Evolutionary conservation across 768 basidiomycete species (phyloP).

Genomic region (Chalciporus chontae): DNA sequence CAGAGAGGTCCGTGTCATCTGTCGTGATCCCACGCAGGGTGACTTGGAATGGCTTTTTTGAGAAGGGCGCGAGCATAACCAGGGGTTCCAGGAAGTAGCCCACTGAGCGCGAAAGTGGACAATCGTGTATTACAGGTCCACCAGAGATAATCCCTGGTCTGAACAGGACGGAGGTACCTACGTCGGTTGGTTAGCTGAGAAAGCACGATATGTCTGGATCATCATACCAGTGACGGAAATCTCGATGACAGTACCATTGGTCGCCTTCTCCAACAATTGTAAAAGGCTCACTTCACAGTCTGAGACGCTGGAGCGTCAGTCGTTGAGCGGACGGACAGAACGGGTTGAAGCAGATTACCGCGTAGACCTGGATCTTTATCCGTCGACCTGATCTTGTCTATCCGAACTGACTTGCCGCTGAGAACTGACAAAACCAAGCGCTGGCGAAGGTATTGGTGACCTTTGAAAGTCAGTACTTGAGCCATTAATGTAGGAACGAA

Average conservation of each 20-base stretch:
- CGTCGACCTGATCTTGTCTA: constrained; percentile 84
- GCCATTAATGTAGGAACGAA: constrained; percentile 34
- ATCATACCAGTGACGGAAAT: constrained; percentile 88
- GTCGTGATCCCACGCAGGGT: constrained; percentile 90
- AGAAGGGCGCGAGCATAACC: constrained; percentile 87
- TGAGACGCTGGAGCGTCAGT: constrained; percentile 25
- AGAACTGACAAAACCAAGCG: constrained; percentile 87
- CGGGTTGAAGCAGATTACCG: constrained; percentile 38
- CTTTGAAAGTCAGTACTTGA: constrained; percentile 58
- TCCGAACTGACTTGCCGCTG: constrained; percentile 78
- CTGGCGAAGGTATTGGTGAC: constrained; percentile 79
- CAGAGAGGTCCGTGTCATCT: constrained; percentile 89
- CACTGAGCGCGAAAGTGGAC: constrained; percentile 81
- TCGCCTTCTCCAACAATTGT: constrained; percentile 82
- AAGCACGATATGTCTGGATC: neutral
- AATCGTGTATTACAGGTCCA: constrained; percentile 79
- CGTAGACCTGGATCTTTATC: constrained; percentile 96
- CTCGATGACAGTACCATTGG: constrained; percentile 92
- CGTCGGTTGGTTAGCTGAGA: neutral
- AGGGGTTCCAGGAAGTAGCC: constrained; percentile 95
- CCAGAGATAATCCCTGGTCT: constrained; percentile 92
- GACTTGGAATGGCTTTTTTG: constrained; percentile 80
- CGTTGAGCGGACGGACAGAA: neutral
- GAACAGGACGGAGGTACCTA: constrained; percentile 87
- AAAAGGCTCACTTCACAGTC: constrained; percentile 93